Evolutionary conservation across 2,329 filamentous ascomycete genomes (phyloP).

Genomic region (Ceratocystis eucalypticola): DNA sequence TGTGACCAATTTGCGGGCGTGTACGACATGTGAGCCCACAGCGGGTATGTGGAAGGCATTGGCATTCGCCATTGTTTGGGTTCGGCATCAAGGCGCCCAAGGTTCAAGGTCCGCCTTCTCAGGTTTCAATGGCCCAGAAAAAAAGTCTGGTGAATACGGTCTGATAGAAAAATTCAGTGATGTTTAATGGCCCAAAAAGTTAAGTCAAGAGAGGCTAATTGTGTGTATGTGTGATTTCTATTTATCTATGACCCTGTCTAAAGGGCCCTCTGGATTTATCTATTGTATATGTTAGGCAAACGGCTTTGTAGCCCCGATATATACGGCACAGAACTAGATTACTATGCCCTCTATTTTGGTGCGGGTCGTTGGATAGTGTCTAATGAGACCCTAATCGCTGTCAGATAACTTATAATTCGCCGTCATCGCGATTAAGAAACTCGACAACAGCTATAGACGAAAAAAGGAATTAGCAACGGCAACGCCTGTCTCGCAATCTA

Average conservation of each 20-base stretch:
- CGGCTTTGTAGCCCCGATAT: no score
- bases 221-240: neutral
- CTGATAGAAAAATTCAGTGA: conserved; percentile 21
- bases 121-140: conserved; percentile 19
- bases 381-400: neutral
- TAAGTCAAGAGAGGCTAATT: conserved; percentile 11
- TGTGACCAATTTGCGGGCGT: conserved; percentile 19
- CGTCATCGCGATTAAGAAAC: conserved; percentile 41
- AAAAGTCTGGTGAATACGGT: conserved; percentile 20
- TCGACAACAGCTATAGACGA: conserved; percentile 44
- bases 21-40: conserved; percentile 17
- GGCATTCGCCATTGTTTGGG: conserved; percentile 18
- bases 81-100: conserved; percentile 15
- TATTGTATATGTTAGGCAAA: no score
- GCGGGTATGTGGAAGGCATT: conserved; percentile 18
- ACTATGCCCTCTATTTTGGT: no score
- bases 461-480: conserved; percentile 10
- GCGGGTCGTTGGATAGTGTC: neutral
- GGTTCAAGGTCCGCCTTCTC: conserved; percentile 11
- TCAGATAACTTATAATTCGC: conserved; percentile 21
- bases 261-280: neutral
- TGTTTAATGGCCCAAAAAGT: conserved; percentile 20
- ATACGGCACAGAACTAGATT: no score
- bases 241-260: neutral
- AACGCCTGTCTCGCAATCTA: neutral